phyloP scores from a whole-genome alignment of 768 basidiomycete species.

The Boletus reticulatus region DNA sequence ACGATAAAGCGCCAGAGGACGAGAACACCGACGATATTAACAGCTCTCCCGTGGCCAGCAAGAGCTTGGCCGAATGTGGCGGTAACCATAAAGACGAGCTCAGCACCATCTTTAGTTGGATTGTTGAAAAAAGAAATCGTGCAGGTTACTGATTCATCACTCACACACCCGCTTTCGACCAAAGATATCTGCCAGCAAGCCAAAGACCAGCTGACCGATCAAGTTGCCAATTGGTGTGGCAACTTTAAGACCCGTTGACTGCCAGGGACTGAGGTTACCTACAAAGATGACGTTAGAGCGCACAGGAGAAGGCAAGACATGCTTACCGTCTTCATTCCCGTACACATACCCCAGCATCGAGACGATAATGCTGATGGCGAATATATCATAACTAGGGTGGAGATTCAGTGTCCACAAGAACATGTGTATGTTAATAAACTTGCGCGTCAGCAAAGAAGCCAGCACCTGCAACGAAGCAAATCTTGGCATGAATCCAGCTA shows the following conservation, averaged over 20 bases:
- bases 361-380: constrained; percentile 83
- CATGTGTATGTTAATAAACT: constrained; percentile 19
- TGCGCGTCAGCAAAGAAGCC: constrained; percentile 90
- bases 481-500: constrained; percentile 83
- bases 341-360: constrained; percentile 87
- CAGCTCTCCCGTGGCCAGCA: constrained; percentile 57
- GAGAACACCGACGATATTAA: constrained; percentile 67
- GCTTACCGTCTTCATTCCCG: constrained; percentile 32
- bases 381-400: constrained; percentile 62
- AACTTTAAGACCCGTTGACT: constrained; percentile 77
- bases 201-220: constrained; percentile 71
- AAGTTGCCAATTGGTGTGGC: constrained; percentile 73
- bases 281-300: background rate
- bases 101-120: constrained; percentile 40
- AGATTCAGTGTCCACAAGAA: background rate
- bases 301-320: background rate
- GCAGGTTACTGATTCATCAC: constrained; percentile 27
- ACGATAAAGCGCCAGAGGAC: constrained; percentile 82
- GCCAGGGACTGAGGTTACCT: constrained; percentile 45
- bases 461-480: constrained; percentile 64
- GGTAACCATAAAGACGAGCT: constrained; percentile 73
- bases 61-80: constrained; percentile 79
- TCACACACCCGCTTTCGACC: constrained; percentile 79
- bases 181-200: constrained; percentile 70
- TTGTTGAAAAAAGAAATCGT: background rate